Base-by-base conservation (phyloP, 345 rosid species). In the Salix koriyanagi region DNA sequence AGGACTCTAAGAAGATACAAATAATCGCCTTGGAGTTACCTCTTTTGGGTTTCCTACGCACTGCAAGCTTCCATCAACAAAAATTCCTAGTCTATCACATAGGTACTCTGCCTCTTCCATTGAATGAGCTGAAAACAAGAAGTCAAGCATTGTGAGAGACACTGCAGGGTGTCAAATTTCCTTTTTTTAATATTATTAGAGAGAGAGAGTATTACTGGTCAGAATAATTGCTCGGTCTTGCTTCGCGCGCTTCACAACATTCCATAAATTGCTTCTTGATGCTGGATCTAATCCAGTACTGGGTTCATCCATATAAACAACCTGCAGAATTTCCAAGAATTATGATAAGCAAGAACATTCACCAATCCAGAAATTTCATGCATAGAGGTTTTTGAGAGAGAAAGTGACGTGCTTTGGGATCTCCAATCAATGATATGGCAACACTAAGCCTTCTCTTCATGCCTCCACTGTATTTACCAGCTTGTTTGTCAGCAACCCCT, bases 391-490 rank as follows among this genome's bases (percentile, higher is more conserved):
- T 48, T 42, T 11, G 64, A 61, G 62, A 75, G 68, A 66, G 44
- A 50, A n/a, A 6, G 25, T 74, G 34, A 67, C 82, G 36, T 83
- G 91, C 99, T 85, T 88, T 96, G 69, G 98, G 99, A 79, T 90
- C 89, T 32, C 99, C 99, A 28, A 96, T 96, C 75, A 93, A 88
- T 50, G 99, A 96, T 70, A 96, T 93, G 69, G 98, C 97, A 72
- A 93, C 99, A 77, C 99, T 96, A 18, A 96, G 96, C 84, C 99
- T 87, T 84, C 99, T 91, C 83, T 96, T 96, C 98, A 96, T 93
- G 58, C 99, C 99, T 74, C 99, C 98, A 44, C 98, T 96, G 79
- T 93, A 96, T 79, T 96, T 96, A 8, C 96, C 94, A 42, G 96
- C 93, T 79, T 85, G 84, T 80, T 93, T 96, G 73, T 96, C 92